Conservation (phyloP, 495 filamentous ascomycete genomes). For the Annulohypoxylon nitens region DNA sequence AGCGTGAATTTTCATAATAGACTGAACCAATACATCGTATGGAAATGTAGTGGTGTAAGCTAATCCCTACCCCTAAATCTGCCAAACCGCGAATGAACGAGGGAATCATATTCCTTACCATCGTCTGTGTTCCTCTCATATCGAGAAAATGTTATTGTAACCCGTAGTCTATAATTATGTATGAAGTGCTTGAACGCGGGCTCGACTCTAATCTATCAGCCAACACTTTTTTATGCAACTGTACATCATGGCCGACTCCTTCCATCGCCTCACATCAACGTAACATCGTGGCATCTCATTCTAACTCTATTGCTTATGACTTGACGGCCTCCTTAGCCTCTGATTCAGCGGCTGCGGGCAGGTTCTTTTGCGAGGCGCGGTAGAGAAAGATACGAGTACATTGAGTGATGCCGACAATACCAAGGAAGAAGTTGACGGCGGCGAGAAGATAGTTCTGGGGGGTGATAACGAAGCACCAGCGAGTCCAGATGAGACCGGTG, state of each 20-base stretch:
- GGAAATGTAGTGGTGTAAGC: too few species aligned
- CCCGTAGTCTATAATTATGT: conserved; percentile 37
- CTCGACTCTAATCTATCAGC: conserved; percentile 16
- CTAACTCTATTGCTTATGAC: conserved; percentile 12
- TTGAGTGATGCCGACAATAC: conserved; percentile 85
- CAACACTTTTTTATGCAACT: conserved; percentile 19
- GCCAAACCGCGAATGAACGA: too few species aligned
- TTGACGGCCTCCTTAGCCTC: conserved; percentile 62
- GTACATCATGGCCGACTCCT: not conserved
- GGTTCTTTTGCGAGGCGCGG: conserved; percentile 69
- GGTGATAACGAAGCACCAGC: conserved; percentile 98
- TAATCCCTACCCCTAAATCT: too few species aligned
- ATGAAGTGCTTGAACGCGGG: conserved; percentile 20
- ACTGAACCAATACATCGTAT: too few species aligned
- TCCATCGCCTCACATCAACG: not conserved
- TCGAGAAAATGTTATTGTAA: conserved; percentile 18
- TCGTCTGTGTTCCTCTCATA: conserved; percentile 26
- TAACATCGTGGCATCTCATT: not conserved
- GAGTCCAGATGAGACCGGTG: conserved; percentile 97
- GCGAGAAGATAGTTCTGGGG: conserved; percentile 92
- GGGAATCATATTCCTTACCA: conserved; percentile 23
- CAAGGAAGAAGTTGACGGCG: conserved; percentile 98
- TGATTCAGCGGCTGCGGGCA: conserved; percentile 58
- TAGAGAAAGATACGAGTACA: conserved; percentile 79
- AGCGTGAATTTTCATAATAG: too few species aligned